Conservation (phyloP, 306 rosid species). For the Cyclanthera cordifolia region DNA sequence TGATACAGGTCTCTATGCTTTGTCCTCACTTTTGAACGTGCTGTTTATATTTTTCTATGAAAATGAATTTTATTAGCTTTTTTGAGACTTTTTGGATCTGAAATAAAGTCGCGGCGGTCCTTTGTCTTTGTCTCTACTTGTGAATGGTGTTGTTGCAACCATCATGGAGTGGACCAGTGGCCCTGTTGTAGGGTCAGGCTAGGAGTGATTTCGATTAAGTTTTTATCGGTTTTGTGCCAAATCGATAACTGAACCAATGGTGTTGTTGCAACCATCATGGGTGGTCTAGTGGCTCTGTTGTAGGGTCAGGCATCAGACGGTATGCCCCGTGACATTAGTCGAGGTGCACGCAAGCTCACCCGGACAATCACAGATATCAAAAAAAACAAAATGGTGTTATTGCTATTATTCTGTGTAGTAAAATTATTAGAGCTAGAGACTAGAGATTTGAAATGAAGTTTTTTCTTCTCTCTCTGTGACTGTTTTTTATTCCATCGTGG, state of each 20-base stretch:
- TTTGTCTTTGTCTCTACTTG: neutral
- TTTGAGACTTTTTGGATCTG: neutral
- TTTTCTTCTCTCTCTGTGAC: neutral
- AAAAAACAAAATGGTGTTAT: neutral
- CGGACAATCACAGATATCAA: too few species aligned
- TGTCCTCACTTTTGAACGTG: conserved; percentile 14
- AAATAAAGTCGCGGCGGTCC: neutral
- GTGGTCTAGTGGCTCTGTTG: too few species aligned
- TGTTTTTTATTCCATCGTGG: neutral
- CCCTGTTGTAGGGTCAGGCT: too few species aligned
- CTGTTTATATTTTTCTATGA: neutral
- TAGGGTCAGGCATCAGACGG: too few species aligned
- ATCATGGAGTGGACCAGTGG: too few species aligned
- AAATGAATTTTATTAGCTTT: neutral
- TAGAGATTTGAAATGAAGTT: neutral
- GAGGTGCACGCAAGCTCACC: too few species aligned
- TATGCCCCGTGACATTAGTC: too few species aligned
- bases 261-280: too few species aligned
- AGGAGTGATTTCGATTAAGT: too few species aligned
- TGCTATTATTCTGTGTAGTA: neutral
- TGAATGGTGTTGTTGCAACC: neutral
- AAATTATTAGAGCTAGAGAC: neutral
- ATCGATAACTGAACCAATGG: too few species aligned
- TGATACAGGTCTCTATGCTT: conserved; percentile 79
- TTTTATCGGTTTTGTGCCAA: too few species aligned